Percentiles rank a stretch among this genome's conserved stretches.
Evolutionary conservation across 2,329 filamentous ascomycete species (phyloP).

Genomic region (Penicillium sp.): DNA sequence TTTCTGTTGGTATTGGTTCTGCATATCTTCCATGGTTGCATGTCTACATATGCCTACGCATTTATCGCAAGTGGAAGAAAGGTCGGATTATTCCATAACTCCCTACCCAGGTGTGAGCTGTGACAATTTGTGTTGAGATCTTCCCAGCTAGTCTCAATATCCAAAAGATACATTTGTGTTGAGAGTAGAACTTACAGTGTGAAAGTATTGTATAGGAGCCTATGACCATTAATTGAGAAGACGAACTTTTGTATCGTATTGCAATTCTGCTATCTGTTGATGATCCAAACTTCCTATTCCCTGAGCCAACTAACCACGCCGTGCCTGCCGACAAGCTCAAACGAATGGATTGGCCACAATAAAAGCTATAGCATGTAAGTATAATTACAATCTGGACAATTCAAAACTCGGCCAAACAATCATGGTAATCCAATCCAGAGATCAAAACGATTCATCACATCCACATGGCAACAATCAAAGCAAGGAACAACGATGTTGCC

Average conservation of each 20-base stretch:
- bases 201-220: background rate
- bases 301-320: background rate
- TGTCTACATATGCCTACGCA: background rate
- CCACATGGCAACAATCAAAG: slow-evolving; percentile 19
- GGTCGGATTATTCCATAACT: background rate
- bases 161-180: background rate
- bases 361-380: slow-evolving; percentile 1
- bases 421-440: background rate
- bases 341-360: slow-evolving; percentile 5
- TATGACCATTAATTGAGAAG: background rate
- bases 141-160: background rate
- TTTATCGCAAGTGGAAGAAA: background rate
- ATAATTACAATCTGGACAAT: slow-evolving; percentile 9
- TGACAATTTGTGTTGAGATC: background rate
- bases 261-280: background rate
- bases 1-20: background rate
- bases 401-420: slow-evolving; percentile 2
- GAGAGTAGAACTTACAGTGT: background rate
- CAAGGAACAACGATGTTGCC: slow-evolving; percentile 19
- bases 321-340: background rate
- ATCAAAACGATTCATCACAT: slow-evolving; percentile 10
- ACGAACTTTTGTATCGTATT: background rate
- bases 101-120: background rate
- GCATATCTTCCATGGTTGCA: background rate
- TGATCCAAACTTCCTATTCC: background rate